These are phyloP conservation scores for Phytophthora pseudosyringae DNA, from an alignment of 352 stramenopile species.

Conservation along the genomic window DNA sequence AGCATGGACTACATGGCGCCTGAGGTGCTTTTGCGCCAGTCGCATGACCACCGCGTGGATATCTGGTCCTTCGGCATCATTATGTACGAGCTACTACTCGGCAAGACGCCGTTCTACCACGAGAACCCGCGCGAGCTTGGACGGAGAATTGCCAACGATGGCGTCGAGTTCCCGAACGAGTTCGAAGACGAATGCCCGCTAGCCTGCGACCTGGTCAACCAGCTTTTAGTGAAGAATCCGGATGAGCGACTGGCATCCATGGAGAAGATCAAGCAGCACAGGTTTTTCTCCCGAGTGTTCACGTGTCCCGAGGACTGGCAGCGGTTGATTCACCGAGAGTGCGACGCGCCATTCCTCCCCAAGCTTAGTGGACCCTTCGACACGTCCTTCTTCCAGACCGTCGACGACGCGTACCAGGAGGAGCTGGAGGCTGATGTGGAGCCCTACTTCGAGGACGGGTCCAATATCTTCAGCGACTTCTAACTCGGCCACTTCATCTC, in stretches of 20 bases:
- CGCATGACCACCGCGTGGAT: slow-evolving; percentile 76
- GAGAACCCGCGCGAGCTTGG: slow-evolving; percentile 81
- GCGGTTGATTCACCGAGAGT: slow-evolving; percentile 46
- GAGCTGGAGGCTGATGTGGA: slow-evolving; percentile 56
- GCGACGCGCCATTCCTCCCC: slow-evolving; percentile 61
- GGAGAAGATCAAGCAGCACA: slow-evolving; percentile 60
- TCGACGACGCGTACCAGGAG: slow-evolving; percentile 61
- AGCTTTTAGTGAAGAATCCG: slow-evolving; percentile 67
- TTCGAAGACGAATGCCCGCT: slow-evolving; percentile 63
- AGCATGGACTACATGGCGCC: slow-evolving; percentile 88
- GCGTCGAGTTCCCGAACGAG: slow-evolving; percentile 70
- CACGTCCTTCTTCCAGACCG: slow-evolving; percentile 71
- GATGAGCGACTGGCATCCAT: slow-evolving; percentile 48
- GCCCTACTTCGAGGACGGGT: slow-evolving; percentile 74
- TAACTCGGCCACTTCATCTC: slow-evolving; percentile 20
- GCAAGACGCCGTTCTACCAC: slow-evolving; percentile 89
- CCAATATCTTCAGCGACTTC: slow-evolving; percentile 71
- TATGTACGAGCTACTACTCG: slow-evolving; percentile 88
- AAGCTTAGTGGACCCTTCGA: slow-evolving; percentile 71
- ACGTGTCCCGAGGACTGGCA: slow-evolving; percentile 48
- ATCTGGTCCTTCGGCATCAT: slow-evolving; percentile 88
- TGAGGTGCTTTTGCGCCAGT: slow-evolving; percentile 68
- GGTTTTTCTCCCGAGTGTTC: slow-evolving; percentile 61
- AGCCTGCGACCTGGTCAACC: slow-evolving; percentile 59
- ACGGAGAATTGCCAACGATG: slow-evolving; percentile 69